phyloP scores from a whole-genome alignment of 2,329 filamentous ascomycete species.

The Arthrinium phaeospermum region DNA sequence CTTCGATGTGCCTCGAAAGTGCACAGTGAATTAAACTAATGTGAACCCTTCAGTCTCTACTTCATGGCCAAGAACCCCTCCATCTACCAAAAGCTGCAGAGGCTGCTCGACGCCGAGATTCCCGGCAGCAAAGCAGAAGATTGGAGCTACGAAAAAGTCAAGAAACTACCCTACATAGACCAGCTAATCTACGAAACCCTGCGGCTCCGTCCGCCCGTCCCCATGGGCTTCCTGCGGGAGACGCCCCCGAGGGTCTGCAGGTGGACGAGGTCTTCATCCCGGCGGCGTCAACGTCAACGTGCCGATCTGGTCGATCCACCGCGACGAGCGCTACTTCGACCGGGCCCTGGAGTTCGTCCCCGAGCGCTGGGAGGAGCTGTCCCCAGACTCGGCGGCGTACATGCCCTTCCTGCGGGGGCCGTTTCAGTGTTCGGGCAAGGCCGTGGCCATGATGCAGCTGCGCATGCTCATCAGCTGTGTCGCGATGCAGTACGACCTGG shows the following conservation, averaged over 20 bases:
- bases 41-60: too few species aligned
- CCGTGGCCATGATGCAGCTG: constrained; percentile 30
- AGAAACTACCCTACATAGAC: constrained; percentile 40
- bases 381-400: background rate
- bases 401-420: constrained; percentile 21
- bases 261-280: constrained; percentile 40
- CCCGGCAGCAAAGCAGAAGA: too few species aligned
- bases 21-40: too few species aligned
- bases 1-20: too few species aligned
- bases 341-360: constrained; percentile 30
- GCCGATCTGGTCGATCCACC: constrained; percentile 35
- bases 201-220: constrained; percentile 44
- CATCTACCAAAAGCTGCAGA: too few species aligned
- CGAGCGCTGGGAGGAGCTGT: constrained; percentile 30
- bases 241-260: constrained; percentile 43
- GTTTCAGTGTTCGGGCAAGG: constrained; percentile 32
- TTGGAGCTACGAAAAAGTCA: constrained; percentile 14
- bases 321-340: constrained; percentile 28
- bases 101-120: too few species aligned
- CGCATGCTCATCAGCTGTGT: constrained; percentile 27
- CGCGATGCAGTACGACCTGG: constrained; percentile 28
- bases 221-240: constrained; percentile 41
- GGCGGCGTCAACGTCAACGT: constrained; percentile 35
- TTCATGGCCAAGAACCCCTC: too few species aligned
- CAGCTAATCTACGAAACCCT: constrained; percentile 37